Percentiles rank a stretch among this genome's conserved stretches.
Conservation (phyloP, 495 filamentous ascomycete genomes). For the Tuber calosporum region DNA sequence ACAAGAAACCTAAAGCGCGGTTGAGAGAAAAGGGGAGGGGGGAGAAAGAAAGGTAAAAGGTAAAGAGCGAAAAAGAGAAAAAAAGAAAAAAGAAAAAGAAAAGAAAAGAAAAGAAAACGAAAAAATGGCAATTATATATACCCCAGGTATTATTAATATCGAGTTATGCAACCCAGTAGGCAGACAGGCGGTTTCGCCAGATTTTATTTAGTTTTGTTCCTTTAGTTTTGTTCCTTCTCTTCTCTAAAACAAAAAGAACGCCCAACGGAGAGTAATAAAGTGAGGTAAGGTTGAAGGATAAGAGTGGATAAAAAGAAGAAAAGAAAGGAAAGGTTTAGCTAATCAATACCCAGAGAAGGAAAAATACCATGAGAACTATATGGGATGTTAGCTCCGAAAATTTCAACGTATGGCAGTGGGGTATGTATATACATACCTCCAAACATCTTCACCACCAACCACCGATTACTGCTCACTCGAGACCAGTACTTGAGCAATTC, state of each 20-base stretch:
- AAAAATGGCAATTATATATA: neutral
- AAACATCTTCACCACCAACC: slow-evolving; percentile 99
- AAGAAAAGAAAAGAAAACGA: neutral
- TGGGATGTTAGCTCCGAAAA: slow-evolving; percentile 6
- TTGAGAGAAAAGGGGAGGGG: neutral
- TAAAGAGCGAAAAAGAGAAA: neutral
- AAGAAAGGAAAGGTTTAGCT: slow-evolving; percentile 18
- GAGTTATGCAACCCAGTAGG: neutral
- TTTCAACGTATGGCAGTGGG: neutral
- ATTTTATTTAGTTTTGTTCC: neutral
- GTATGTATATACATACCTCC: slow-evolving; percentile 48
- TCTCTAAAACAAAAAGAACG: slow-evolving; percentile 1
- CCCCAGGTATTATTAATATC: neutral
- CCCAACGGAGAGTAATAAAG: neutral
- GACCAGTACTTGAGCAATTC: slow-evolving; percentile 96
- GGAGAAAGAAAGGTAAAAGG: neutral
- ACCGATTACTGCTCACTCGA: slow-evolving; percentile 84
- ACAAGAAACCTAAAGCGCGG: neutral
- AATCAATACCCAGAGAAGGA: slow-evolving; percentile 47
- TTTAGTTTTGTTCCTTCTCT: neutral
- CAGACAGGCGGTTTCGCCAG: neutral
- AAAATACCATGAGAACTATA: slow-evolving; percentile 51
- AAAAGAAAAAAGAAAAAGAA: neutral
- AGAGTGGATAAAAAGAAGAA: neutral
- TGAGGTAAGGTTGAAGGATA: neutral